Evolutionary conservation across 164 flowering plant genomes (phyloP).

Genomic region (Malania oleifera): DNA sequence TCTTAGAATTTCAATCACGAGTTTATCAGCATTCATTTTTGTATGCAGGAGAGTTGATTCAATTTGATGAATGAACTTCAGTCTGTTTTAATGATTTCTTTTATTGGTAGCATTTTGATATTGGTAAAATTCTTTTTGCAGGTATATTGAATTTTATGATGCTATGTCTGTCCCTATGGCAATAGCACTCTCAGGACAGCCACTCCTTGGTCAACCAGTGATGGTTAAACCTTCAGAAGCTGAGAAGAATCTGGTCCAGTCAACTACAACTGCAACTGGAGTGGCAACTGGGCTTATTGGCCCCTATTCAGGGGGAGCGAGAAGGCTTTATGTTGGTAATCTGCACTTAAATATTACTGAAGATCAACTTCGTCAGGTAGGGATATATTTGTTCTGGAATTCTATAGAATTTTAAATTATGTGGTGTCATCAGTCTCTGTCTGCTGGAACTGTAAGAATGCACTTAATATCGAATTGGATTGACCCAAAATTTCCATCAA

Average conservation of each 20-base stretch:
- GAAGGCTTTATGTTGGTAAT: constrained; percentile 90
- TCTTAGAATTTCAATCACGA: too few relatives aligned
- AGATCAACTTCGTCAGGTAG: constrained; percentile 85
- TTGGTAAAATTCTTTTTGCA: constrained; percentile 14
- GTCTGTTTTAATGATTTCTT: too few relatives aligned
- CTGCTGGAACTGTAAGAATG: too few relatives aligned
- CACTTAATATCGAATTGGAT: too few relatives aligned
- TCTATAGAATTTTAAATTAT: background rate
- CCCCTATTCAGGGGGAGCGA: constrained; percentile 72
- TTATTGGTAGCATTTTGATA: background rate
- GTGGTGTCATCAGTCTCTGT: too few relatives aligned
- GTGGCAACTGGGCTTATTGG: constrained; percentile 47
- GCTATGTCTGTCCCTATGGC: constrained; percentile 98
- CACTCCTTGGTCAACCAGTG: constrained; percentile 76
- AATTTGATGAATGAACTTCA: too few relatives aligned
- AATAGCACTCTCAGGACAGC: constrained; percentile 93
- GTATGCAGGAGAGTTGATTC: too few relatives aligned
- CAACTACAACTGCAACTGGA: constrained; percentile 53
- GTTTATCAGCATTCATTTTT: too few relatives aligned
- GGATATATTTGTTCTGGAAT: background rate
- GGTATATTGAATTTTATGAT: constrained; percentile 95
- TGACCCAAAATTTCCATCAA: too few relatives aligned
- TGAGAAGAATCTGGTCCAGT: constrained; percentile 89
- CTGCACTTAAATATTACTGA: constrained; percentile 77
- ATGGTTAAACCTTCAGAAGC: constrained; percentile 99